Conservation (phyloP, 768 basidiomycete genomes). For the Dentipellis sp. region DNA sequence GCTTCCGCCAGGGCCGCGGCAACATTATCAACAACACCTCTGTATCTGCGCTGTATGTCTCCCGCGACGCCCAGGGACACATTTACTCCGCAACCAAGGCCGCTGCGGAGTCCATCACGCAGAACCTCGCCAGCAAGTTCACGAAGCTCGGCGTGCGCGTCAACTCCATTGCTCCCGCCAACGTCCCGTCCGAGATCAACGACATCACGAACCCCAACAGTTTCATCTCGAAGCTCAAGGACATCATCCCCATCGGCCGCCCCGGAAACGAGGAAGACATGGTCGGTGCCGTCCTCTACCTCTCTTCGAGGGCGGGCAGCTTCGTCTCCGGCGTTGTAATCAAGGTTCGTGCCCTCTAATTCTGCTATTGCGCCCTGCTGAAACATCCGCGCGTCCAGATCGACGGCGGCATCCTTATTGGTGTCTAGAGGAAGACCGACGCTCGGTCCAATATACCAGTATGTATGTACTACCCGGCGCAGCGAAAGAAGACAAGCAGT, state of each 20-base stretch:
- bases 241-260: constrained; percentile 9
- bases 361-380: not conserved
- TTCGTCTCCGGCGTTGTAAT: constrained; percentile 10
- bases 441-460: not conserved
- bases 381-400: not conserved
- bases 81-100: constrained; percentile 12
- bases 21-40: constrained; percentile 13
- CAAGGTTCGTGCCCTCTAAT: constrained; percentile 1
- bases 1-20: constrained; percentile 8
- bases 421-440: not conserved
- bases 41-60: constrained; percentile 11
- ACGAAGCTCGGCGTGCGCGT: constrained; percentile 13
- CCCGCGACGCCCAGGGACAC: constrained; percentile 4
- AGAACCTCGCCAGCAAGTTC: constrained; percentile 14
- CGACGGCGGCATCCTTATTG: constrained; percentile 1
- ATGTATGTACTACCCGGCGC: too few relatives aligned
- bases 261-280: constrained; percentile 13
- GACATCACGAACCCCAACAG: constrained; percentile 10
- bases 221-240: constrained; percentile 7
- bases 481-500: too few relatives aligned
- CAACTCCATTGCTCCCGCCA: constrained; percentile 12
- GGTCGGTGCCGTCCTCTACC: constrained; percentile 10
- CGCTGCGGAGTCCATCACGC: constrained; percentile 11
- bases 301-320: constrained; percentile 10
- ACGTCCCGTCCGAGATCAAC: constrained; percentile 13